Evolutionary conservation across 2,329 filamentous ascomycete genomes (phyloP), one percentile per base, ranked within the genome.

Genomic region (Claviceps citrina): DNA sequence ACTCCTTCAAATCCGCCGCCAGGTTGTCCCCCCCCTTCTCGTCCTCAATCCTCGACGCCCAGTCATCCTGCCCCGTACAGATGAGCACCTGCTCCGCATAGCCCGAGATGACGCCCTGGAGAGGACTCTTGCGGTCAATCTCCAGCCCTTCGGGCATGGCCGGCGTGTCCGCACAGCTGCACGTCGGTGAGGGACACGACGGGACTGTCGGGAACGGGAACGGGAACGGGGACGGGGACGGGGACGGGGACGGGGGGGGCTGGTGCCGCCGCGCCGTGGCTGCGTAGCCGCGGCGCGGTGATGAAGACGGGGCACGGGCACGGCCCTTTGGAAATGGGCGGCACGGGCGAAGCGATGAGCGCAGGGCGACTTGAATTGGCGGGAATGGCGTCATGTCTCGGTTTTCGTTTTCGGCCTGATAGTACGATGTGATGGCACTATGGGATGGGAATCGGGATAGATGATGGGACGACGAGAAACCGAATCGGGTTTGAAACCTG

Each of bases 11-110:
- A 41, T 83, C 78, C 28, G 79, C 76, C 5, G 79, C 76, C 15
- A 87, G 57, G 48, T 79, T 79, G 48, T 76, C 70, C 13, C 65
- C 73, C 51, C 60, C 70, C 49, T 79, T 74, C 44, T 93, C 85
- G 19, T 93, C 78, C 55, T 93, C 86, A 46, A 95, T 93, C 42
- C 75, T 73, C 53, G 81, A 87, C 22, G 70, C 66, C 87, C 87
- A 95, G 61, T 93, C 83, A 24, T 70, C 63, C 44, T 76, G 74
- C 4, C 84, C 86, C 0, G 86, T 93, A 46, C 81, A 87, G 12
- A 95, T 68, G 8, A 96, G 60, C 3, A 95, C 72, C 50, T 95
- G 86, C 58, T 93, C 80, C 1, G 77, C 69, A 55, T 94, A 93
- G 1, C 70, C 66, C 2, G 81, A 68, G 62, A 94, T 87, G 5